Percentiles rank a stretch among this genome's conserved stretches.
Evolutionary conservation across 2,329 filamentous ascomycete species (phyloP).

Genomic region (Colletotrichum tanaceti): DNA sequence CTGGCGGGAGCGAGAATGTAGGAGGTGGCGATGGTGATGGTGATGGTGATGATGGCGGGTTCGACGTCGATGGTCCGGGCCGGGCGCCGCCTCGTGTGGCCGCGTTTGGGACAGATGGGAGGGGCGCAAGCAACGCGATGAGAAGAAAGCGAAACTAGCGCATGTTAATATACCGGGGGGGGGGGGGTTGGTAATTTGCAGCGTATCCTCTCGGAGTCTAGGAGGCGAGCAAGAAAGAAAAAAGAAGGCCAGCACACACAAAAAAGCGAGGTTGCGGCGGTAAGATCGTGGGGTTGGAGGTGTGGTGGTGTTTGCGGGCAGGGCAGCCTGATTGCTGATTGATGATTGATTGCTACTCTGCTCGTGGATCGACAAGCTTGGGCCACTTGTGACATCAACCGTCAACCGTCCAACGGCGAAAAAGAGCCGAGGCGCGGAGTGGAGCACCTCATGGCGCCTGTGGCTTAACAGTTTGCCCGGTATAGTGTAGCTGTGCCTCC

Average conservation of each 20-base stretch:
- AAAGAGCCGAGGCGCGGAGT: conserved; percentile 14
- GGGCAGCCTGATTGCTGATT: not conserved
- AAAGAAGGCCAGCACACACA: too few relatives aligned
- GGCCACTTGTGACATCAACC: conserved; percentile 21
- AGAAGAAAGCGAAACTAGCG: not conserved
- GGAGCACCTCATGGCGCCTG: not conserved
- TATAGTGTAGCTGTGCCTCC: not conserved
- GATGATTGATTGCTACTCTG: not conserved
- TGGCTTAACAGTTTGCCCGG: not conserved
- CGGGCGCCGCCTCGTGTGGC: not conserved
- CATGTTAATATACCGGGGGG: not conserved
- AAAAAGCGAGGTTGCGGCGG: too few relatives aligned
- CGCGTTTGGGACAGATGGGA: not conserved
- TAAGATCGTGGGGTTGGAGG: not conserved
- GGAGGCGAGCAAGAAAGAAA: not conserved
- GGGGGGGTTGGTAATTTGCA: too few relatives aligned
- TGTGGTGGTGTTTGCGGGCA: not conserved
- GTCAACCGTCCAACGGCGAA: not conserved
- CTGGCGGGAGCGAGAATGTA: not conserved
- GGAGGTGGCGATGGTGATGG: not conserved
- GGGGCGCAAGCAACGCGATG: conserved; percentile 2
- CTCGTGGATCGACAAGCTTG: not conserved
- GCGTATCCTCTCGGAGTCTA: not conserved
- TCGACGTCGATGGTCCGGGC: conserved; percentile 2
- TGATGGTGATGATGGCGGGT: not conserved